Conservation (phyloP, 495 filamentous ascomycete species). For the Letharia lupina region DNA sequence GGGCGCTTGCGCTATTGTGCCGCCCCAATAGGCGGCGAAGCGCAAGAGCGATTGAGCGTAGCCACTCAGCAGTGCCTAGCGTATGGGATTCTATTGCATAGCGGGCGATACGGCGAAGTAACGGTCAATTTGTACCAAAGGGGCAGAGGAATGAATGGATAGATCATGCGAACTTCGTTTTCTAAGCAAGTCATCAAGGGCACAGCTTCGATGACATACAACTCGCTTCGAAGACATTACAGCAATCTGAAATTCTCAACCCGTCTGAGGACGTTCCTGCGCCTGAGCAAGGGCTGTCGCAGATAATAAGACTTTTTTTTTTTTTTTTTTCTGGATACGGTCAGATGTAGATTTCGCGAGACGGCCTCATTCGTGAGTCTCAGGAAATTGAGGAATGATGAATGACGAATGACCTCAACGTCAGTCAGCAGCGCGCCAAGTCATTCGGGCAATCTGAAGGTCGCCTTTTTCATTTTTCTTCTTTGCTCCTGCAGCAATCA, state of each 20-base stretch:
- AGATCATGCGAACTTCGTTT: neutral
- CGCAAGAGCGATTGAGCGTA: conserved; percentile 3
- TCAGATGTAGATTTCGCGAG: neutral
- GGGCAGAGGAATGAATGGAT: neutral
- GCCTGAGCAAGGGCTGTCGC: neutral
- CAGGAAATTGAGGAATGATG: too few species aligned
- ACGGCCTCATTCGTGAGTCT: neutral
- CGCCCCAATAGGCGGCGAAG: conserved; percentile 29
- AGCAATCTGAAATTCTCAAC: neutral
- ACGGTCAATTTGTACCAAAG: neutral
- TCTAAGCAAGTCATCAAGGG: neutral
- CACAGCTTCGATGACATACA: neutral
- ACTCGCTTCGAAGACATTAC: neutral
- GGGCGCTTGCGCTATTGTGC: conserved; percentile 38
- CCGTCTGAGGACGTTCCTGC: neutral
- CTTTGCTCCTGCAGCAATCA: too few species aligned
- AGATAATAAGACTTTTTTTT: neutral
- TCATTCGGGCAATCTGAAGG: neutral
- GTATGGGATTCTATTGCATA: conserved; percentile 11
- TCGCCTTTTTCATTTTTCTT: too few species aligned
- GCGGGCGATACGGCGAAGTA: conserved; percentile 5
- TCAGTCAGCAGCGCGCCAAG: neutral
- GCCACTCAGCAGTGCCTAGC: neutral
- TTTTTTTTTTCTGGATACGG: neutral
- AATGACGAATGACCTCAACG: neutral